These are phyloP conservation scores for Aspergillus spinulosporus DNA, from an alignment of 2,329 filamentous ascomycete genomes.

Conservation along the genomic window DNA sequence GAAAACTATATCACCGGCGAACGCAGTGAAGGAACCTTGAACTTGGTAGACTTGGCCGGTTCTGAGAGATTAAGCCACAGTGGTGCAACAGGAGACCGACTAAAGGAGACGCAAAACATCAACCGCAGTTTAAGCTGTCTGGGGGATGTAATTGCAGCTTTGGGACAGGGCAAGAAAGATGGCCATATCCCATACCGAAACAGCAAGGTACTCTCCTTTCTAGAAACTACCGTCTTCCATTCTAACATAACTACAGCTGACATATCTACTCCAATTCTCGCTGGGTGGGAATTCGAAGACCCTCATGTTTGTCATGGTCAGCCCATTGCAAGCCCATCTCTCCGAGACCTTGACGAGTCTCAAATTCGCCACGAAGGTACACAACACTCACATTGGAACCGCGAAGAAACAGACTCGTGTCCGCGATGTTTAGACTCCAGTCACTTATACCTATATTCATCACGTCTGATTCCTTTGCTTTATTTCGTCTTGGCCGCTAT, in stretches of 20 bases:
- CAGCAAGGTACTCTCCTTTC: slow-evolving; percentile 67
- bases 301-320: slow-evolving; percentile 99
- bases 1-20: slow-evolving; percentile 74
- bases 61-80: slow-evolving; percentile 88
- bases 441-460: slow-evolving; percentile 15
- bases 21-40: slow-evolving; percentile 86
- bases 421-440: slow-evolving; percentile 32
- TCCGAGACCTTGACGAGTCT: slow-evolving; percentile 92
- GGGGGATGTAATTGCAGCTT: slow-evolving; percentile 88
- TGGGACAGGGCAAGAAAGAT: slow-evolving; percentile 77
- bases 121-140: slow-evolving; percentile 91
- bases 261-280: slow-evolving; percentile 91
- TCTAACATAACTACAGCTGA: slow-evolving; percentile 58
- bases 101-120: slow-evolving; percentile 95
- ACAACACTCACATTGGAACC: slow-evolving; percentile 86
- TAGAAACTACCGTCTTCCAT: background rate
- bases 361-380: slow-evolving; percentile 90
- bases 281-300: slow-evolving; percentile 95
- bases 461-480: slow-evolving; percentile 15
- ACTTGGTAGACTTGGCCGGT: slow-evolving; percentile 92
- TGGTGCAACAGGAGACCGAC: slow-evolving; percentile 78
- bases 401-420: slow-evolving; percentile 57
- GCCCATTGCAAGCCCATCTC: slow-evolving; percentile 83
- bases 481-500: slow-evolving; percentile 23
- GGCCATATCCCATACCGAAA: slow-evolving; percentile 91